Evolutionary conservation across 106 monocot genomes (phyloP), one percentile per base, ranked within the genome.

Genomic region (Platanthera guangdongensis): DNA sequence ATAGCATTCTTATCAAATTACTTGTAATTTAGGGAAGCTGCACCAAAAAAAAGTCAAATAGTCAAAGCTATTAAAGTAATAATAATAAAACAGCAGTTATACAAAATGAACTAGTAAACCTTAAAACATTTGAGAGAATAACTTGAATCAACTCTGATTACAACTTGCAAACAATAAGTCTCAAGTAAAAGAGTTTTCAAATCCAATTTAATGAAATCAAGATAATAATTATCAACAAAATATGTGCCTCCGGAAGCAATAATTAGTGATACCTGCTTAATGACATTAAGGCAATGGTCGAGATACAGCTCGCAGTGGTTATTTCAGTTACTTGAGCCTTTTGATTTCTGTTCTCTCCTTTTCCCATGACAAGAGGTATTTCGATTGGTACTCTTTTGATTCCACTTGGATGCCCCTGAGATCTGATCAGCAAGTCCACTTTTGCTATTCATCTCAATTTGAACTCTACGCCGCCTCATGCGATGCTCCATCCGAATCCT

Each of bases 381-480:
- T 49, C 81, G 74, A 11, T 86, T 81, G 12, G 81, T 87, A 77
- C 79, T 87, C 70, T 82, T 69, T 54, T 81, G 84, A 74, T 78
- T 86, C 78, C 77, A 82, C 72, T 90, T 93, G 9, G 85, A 82
- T 7, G 77, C 79, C 4, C 85, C 79, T n/a, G 83, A 73, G 54
- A 80, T 88, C 60, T 89, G 88, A 50, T 86, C 85, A 13, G 80
- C 21, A 2, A 80, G 60, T 69, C 86, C 86, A 74, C 76, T 74
- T 73, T 82, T 86, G 14, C 68, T 68, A 72, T 75, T 85, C 88
- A 83, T 87, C 72, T 91, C 94, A 79, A 78, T 78, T 76, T 91
- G 91, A 12, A 74, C 76, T 77, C 87, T 88, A 8, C 80, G 80
- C 63, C 94, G 82, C 62, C 93, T 86, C 94, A 94, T 91, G 3